Conservation (phyloP, 176 grass and related monocot genomes). For the Oryza australiensis region DNA sequence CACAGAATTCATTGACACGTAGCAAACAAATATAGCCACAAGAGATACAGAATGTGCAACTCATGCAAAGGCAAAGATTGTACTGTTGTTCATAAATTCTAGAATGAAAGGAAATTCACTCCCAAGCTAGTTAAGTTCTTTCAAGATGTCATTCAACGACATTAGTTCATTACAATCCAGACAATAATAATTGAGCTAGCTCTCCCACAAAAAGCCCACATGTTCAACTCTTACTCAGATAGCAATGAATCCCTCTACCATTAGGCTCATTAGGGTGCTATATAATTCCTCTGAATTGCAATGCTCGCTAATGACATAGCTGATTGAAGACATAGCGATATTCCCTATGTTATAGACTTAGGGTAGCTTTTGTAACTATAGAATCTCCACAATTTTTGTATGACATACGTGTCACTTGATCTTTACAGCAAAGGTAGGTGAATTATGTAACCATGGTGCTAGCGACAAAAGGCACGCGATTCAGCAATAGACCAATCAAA, state of each 20-base stretch:
- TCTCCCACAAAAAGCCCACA: neutral
- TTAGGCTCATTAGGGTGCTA: neutral
- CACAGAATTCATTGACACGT: neutral
- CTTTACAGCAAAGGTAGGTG: conserved; percentile 14
- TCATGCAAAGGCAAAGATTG: neutral
- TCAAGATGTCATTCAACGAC: neutral
- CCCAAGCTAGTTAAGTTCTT: neutral
- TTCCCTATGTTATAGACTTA: neutral
- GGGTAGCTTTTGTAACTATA: neutral
- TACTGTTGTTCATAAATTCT: neutral
- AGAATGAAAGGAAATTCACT: neutral
- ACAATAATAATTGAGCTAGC: neutral
- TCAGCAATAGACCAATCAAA: conserved; percentile 7
- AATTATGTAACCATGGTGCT: neutral
- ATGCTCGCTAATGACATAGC: neutral
- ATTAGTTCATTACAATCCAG: neutral
- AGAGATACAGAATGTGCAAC: neutral
- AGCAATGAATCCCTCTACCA: neutral
- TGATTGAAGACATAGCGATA: neutral
- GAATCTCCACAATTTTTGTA: conserved; percentile 17
- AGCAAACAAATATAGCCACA: neutral
- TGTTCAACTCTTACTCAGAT: neutral
- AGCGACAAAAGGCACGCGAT: neutral
- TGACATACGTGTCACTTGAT: neutral
- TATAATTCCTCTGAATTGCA: neutral